phyloP scores from a whole-genome alignment of 768 basidiomycete genomes.

The Mycena amicta region DNA sequence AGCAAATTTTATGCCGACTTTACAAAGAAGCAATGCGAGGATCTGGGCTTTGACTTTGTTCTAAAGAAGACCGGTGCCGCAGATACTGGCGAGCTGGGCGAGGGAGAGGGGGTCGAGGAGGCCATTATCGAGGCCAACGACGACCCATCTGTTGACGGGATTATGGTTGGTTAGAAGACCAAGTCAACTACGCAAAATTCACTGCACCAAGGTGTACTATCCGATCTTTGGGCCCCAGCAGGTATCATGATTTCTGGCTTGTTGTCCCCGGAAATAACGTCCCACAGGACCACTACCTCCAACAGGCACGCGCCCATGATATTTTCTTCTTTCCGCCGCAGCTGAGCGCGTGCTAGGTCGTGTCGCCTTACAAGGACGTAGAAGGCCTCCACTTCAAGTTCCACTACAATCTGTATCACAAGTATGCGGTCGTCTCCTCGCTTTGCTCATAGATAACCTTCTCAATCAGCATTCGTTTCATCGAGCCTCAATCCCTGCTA shows the following conservation, averaged over 20 bases:
- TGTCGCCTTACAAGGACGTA: slow-evolving; percentile 95
- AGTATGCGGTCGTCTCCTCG: slow-evolving; percentile 46
- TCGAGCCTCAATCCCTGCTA: slow-evolving; percentile 73
- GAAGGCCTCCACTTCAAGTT: slow-evolving; percentile 97
- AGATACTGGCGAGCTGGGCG: slow-evolving; percentile 54
- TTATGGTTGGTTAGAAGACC: slow-evolving; percentile 70
- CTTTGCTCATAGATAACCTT: slow-evolving; percentile 3
- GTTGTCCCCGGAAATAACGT: slow-evolving; percentile 6
- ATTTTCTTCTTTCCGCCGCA: not conserved
- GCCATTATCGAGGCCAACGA: slow-evolving; percentile 95
- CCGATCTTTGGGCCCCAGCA: slow-evolving; percentile 92
- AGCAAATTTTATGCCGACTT: slow-evolving; percentile 88
- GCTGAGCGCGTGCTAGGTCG: slow-evolving; percentile 55
- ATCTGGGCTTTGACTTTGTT: slow-evolving; percentile 85
- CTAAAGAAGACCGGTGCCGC: slow-evolving; percentile 73
- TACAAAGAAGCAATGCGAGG: slow-evolving; percentile 87
- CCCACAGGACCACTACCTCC: slow-evolving; percentile 88
- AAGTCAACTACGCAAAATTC: not conserved
- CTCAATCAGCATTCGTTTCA: slow-evolving; percentile 82
- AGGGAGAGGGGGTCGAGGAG: slow-evolving; percentile 92
- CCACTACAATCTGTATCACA: slow-evolving; percentile 92
- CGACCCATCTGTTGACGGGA: slow-evolving; percentile 82
- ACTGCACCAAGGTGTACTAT: slow-evolving; percentile 78
- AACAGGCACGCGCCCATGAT: slow-evolving; percentile 70
- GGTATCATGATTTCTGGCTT: slow-evolving; percentile 46